Evolutionary conservation across 2,329 filamentous ascomycete genomes (phyloP).

Genomic region (Iodosphaeria phyllophila): DNA sequence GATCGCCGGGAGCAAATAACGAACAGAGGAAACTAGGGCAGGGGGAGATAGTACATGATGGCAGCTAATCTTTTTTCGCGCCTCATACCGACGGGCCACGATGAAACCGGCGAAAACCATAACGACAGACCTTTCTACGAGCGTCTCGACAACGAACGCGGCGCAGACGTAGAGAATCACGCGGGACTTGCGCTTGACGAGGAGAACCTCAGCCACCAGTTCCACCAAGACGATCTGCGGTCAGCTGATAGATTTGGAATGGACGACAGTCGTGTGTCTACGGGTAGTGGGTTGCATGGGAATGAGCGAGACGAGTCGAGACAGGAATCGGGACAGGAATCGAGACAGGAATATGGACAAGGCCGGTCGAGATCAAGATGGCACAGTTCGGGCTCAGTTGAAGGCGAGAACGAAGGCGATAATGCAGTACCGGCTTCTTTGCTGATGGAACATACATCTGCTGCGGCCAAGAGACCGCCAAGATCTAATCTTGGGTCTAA

Average conservation of each 20-base stretch:
- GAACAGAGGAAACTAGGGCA: too few relatives aligned
- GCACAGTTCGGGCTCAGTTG: constrained; percentile 14
- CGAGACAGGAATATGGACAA: too few relatives aligned
- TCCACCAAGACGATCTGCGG: constrained; percentile 30
- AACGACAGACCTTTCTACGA: constrained; percentile 31
- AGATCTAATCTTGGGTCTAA: too few relatives aligned
- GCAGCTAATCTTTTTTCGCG: constrained; percentile 28
- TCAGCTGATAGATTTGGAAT: constrained; percentile 21
- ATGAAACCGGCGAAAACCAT: too few relatives aligned
- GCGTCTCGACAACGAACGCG: constrained; percentile 23
- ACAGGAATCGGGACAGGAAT: too few relatives aligned
- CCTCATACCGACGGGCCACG: constrained; percentile 16
- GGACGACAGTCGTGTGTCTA: constrained; percentile 26
- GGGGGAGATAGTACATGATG: too few relatives aligned
- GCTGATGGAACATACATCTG: constrained; percentile 28
- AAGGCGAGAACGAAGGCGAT: constrained; percentile 17
- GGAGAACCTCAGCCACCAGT: constrained; percentile 31
- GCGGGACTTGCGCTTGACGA: constrained; percentile 28
- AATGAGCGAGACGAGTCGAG: too few relatives aligned
- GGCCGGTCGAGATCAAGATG: too few relatives aligned
- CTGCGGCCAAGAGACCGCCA: constrained; percentile 8
- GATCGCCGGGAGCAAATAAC: too few relatives aligned
- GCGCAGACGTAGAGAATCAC: constrained; percentile 21
- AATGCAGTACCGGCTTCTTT: constrained; percentile 47
- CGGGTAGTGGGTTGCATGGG: constrained; percentile 17